Base-by-base conservation (phyloP, 2,329 filamentous ascomycete species). In the Xylaria sp. region DNA sequence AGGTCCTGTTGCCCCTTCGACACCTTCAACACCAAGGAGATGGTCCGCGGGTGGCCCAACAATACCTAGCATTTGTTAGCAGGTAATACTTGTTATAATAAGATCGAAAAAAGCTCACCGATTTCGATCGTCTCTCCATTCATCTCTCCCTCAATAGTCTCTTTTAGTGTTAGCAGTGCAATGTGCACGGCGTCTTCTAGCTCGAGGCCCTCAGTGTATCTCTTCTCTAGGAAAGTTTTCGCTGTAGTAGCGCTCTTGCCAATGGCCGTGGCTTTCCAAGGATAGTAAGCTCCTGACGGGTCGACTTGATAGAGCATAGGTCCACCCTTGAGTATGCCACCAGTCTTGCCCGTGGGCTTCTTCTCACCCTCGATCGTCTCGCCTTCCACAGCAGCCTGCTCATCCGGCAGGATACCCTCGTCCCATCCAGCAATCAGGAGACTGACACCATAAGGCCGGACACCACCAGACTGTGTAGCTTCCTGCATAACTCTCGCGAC, bases 141-240 rank as follows among this genome's bases (percentile, higher is more conserved):
- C 95, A 98, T 98, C 85, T 98, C 96, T 66, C 96, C 96, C 84
- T 98, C 95, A 79, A 99, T 99, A 66, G 96, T 98, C 87, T 99
- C 96, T 87, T 99, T 99, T 79, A 99, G 85, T 30, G 96, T 99
- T 80, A 99, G 85, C 64, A 99, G 88, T 69, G 96, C 96, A 84
- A 99, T 99, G 82, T 99, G 96, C 75, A 99, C 96, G 9, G 96
- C 96, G 82, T 99, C 96, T 83, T 99, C 96, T 71, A 99, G 85
- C 86, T 99, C 96, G 78, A 99, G 84, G 48, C 94, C 94, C 80
- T 99, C 96, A 4, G 94, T 98, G 84, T 98, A 99, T 82, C 96
- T 88, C 90, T 99, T 99, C 88, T 99, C 96, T 80, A 99, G 83
- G 85, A 99, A 99, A 0, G 96, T 99, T 89, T 99, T 99, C 64